Evolutionary conservation across 2,329 filamentous ascomycete species (phyloP).

Genomic region (Exophiala lecanii-corni): DNA sequence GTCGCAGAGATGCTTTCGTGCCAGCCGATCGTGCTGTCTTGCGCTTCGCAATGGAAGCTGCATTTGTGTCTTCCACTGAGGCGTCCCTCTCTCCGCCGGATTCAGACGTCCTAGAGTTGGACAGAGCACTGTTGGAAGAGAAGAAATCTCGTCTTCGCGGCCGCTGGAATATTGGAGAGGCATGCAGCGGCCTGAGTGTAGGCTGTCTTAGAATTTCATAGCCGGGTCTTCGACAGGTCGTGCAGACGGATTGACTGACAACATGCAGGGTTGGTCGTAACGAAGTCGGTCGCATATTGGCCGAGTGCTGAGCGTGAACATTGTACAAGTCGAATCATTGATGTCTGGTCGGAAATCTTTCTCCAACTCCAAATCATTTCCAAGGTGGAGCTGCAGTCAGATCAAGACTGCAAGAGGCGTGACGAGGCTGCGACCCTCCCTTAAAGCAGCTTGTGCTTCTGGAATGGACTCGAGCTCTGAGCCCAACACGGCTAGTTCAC

Average conservation of each 20-base stretch:
- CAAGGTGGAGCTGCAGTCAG: background rate
- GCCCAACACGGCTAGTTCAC: no score
- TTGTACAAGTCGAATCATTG: no score
- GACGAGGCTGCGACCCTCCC: background rate
- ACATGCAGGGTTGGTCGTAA: conserved; percentile 10
- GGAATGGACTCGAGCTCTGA: background rate
- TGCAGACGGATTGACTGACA: conserved; percentile 25
- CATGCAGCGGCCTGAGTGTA: conserved; percentile 34
- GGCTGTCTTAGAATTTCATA: conserved; percentile 28
- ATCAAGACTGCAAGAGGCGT: background rate
- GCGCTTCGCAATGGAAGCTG: conserved; percentile 36
- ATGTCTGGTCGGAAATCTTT: no score
- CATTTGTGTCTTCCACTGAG: background rate
- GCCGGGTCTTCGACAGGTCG: conserved; percentile 31
- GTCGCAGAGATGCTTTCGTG: conserved; percentile 70
- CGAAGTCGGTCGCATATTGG: conserved; percentile 8
- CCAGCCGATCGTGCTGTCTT: conserved; percentile 48
- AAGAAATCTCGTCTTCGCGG: conserved; percentile 60
- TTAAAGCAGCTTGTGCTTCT: background rate
- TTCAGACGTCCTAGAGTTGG: conserved; percentile 7
- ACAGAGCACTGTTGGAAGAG: conserved; percentile 55
- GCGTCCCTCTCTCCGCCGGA: conserved; percentile 11
- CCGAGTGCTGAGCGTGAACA: no score
- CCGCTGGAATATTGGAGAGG: conserved; percentile 32
- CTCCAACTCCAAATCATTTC: background rate